A percentile compares a stretch with the other conserved stretches of the same genome.
Conservation (phyloP, 129 eudicot genomes). For the Ambrosia trifida region DNA sequence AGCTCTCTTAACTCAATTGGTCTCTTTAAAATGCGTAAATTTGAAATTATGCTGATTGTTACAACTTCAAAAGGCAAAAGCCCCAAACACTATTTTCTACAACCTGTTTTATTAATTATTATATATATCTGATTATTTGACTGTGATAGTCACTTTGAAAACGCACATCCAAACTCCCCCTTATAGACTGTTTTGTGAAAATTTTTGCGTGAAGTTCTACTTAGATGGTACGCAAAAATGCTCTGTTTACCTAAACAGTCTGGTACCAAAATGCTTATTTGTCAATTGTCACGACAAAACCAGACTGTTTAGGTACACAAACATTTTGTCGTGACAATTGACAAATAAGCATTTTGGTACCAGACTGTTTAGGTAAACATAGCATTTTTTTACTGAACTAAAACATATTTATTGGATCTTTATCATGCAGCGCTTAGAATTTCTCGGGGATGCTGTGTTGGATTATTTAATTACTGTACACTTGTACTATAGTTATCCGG, state of each 20-base stretch:
- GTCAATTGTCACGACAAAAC: background rate
- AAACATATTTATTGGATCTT: background rate
- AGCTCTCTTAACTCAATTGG: too few species aligned
- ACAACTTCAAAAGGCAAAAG: too few species aligned
- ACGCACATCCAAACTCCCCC: background rate
- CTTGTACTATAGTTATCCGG: constrained; percentile 61
- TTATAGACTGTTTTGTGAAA: background rate
- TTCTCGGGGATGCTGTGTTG: constrained; percentile 87
- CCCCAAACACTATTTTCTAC: too few species aligned
- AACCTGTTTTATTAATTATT: too few species aligned
- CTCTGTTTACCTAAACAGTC: background rate
- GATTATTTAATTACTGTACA: constrained; percentile 68
- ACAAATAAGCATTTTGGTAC: background rate
- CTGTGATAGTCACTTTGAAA: background rate
- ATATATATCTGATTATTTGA: too few species aligned
- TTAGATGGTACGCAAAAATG: background rate
- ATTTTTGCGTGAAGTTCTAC: background rate
- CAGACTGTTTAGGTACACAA: too few species aligned
- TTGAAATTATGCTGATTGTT: background rate
- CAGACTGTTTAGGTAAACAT: background rate
- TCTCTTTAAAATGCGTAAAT: background rate
- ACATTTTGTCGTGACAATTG: too few species aligned
- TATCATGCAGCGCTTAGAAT: constrained; percentile 70
- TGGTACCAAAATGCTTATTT: background rate
- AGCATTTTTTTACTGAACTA: background rate